Percentiles rank a stretch among this genome's conserved stretches.
Conservation (phyloP, 495 filamentous ascomycete species). For the Glonium stellatum region DNA sequence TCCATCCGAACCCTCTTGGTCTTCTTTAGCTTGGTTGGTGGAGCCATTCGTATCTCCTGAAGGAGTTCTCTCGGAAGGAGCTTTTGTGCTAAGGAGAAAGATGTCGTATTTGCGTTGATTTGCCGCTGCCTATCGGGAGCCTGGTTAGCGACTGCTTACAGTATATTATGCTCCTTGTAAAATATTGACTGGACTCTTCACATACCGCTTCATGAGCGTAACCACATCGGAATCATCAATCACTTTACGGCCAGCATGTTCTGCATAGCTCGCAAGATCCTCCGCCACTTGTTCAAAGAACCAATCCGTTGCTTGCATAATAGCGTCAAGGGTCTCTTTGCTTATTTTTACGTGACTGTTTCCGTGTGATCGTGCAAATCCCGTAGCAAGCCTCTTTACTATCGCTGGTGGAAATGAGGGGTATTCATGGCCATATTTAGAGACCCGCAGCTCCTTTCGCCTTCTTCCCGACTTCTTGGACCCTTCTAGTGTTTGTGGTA, state of each 20-base stretch:
- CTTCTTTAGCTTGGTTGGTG: slow-evolving; percentile 39
- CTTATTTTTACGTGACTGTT: slow-evolving; percentile 57
- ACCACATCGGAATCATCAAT: slow-evolving; percentile 81
- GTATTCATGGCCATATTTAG: slow-evolving; percentile 65
- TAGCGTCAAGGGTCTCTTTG: slow-evolving; percentile 62
- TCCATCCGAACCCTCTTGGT: slow-evolving; percentile 37
- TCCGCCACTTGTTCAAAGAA: slow-evolving; percentile 82
- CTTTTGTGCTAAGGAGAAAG: slow-evolving; percentile 76
- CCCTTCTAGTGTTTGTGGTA: slow-evolving; percentile 5
- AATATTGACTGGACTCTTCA: too few relatives aligned
- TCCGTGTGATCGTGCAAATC: slow-evolving; percentile 56
- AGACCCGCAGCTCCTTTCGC: slow-evolving; percentile 51
- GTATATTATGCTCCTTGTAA: slow-evolving; percentile 31
- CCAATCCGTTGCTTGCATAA: slow-evolving; percentile 75
- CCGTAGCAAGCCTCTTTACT: slow-evolving; percentile 68
- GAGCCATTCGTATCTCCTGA: slow-evolving; percentile 70
- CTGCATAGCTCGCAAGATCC: slow-evolving; percentile 69
- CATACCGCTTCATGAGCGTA: slow-evolving; percentile 72
- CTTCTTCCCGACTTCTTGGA: slow-evolving; percentile 37
- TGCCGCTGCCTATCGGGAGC: slow-evolving; percentile 61
- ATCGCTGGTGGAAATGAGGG: slow-evolving; percentile 63
- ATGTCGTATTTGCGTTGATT: slow-evolving; percentile 60
- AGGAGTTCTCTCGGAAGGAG: slow-evolving; percentile 75
- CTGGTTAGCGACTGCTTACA: slow-evolving; percentile 21
- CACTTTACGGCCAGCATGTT: slow-evolving; percentile 73